These are phyloP conservation scores for Eragrostis nindensis DNA, from an alignment of 176 grass and related monocot genomes.

Conservation along the genomic window DNA sequence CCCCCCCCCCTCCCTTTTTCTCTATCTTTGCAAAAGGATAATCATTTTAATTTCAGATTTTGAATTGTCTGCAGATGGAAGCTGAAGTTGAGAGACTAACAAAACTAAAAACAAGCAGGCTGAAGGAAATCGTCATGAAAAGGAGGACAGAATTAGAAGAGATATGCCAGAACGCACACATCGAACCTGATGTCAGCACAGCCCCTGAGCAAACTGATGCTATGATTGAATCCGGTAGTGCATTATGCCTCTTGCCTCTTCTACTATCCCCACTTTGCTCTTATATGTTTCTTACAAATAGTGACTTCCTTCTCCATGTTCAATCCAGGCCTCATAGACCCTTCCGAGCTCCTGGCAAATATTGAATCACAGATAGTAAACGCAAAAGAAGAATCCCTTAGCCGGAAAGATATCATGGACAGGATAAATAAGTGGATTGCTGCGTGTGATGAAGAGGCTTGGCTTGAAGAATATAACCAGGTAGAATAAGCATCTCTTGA, in stretches of 20 bases:
- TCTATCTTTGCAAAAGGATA: neutral
- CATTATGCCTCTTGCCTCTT: conserved; percentile 29
- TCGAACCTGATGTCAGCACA: conserved; percentile 86
- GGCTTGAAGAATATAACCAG: conserved; percentile 99
- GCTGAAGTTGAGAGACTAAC: conserved; percentile 78
- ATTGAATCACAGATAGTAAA: conserved; percentile 87
- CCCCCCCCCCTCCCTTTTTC: no score
- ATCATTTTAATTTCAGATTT: conserved; percentile 17
- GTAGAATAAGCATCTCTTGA: conserved; percentile 43
- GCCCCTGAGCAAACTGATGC: conserved; percentile 77
- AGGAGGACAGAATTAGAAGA: conserved; percentile 88
- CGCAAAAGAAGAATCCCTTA: conserved; percentile 82
- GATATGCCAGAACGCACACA: conserved; percentile 82
- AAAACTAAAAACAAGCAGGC: conserved; percentile 78
- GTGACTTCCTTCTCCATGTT: conserved; percentile 14
- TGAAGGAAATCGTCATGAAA: conserved; percentile 87
- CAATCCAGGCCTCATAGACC: conserved; percentile 77
- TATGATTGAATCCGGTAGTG: conserved; percentile 82
- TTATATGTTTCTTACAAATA: conserved; percentile 11
- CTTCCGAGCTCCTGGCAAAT: conserved; percentile 80
- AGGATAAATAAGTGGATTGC: conserved; percentile 93
- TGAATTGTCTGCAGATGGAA: conserved; percentile 59
- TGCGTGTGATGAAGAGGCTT: conserved; percentile 90
- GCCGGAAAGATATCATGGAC: conserved; percentile 94
- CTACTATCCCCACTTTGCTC: conserved; percentile 19